These are phyloP conservation scores for Aspergillus uvarum DNA, from an alignment of 2,329 filamentous ascomycete genomes.

Conservation along the genomic window DNA sequence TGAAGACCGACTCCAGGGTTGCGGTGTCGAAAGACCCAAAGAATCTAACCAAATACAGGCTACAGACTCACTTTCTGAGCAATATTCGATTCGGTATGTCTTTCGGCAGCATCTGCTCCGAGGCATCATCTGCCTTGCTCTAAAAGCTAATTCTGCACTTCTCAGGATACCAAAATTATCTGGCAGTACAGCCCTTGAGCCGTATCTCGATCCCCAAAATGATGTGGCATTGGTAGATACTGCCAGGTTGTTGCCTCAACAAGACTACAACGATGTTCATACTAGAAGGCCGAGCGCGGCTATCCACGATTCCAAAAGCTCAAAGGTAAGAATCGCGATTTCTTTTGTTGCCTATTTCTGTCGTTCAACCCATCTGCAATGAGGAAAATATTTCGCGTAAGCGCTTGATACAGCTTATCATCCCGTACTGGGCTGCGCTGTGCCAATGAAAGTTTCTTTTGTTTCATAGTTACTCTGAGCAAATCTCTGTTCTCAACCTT, in stretches of 20 bases:
- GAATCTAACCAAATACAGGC: not conserved
- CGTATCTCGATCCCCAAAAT: slow-evolving; percentile 55
- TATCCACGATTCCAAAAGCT: not conserved
- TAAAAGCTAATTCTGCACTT: slow-evolving; percentile 1
- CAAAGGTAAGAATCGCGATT: slow-evolving; percentile 48
- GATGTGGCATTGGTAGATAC: slow-evolving; percentile 56
- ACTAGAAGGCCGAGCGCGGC: slow-evolving; percentile 19
- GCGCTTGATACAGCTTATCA: slow-evolving; percentile 70
- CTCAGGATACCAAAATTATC: slow-evolving; percentile 53
- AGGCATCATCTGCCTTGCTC: no score
- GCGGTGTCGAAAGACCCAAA: not conserved
- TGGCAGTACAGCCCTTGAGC: slow-evolving; percentile 48
- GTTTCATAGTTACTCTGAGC: slow-evolving; percentile 74
- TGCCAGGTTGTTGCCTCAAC: slow-evolving; percentile 50
- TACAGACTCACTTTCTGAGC: not conserved
- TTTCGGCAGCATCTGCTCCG: not conserved
- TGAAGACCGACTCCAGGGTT: slow-evolving; percentile 54
- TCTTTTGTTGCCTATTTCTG: slow-evolving; percentile 15
- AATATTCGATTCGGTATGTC: slow-evolving; percentile 17
- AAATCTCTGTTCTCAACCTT: slow-evolving; percentile 27
- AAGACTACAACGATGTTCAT: slow-evolving; percentile 36
- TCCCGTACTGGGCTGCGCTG: slow-evolving; percentile 77
- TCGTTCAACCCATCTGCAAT: slow-evolving; percentile 45
- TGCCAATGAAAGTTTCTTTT: slow-evolving; percentile 65
- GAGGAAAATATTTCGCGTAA: slow-evolving; percentile 71